Evolutionary conservation across 805 yeast species (phyloP).

Genomic region (Yamadazyma insecticola): DNA sequence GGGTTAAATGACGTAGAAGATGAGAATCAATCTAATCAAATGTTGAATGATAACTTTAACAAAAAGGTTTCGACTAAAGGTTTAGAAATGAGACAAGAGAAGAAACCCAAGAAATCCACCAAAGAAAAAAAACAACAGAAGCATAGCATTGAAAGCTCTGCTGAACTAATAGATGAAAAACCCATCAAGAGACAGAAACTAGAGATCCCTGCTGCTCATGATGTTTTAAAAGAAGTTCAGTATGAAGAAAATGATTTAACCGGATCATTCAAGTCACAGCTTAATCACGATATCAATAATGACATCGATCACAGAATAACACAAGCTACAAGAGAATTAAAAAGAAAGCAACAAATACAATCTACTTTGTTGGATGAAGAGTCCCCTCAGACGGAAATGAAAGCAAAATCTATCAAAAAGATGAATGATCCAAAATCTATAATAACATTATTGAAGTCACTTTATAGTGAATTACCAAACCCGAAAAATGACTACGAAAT

Average conservation of each 20-base stretch:
- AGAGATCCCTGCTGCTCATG: conserved; percentile 9
- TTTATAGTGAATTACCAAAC: conserved; percentile 27
- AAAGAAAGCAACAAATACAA: conserved; percentile 21
- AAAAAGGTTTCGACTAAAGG: conserved; percentile 42
- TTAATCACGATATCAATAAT: conserved; percentile 6
- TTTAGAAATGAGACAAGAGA: conserved; percentile 28
- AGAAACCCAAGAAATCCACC: conserved; percentile 9
- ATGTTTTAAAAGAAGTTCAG: neutral
- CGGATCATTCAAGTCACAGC: conserved; percentile 7
- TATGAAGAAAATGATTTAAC: conserved; percentile 10
- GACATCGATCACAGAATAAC: conserved; percentile 31
- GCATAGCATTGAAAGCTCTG: conserved; percentile 20
- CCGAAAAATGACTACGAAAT: conserved; percentile 34
- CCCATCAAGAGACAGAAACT: conserved; percentile 7
- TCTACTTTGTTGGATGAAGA: conserved; percentile 26
- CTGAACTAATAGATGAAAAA: too few relatives aligned
- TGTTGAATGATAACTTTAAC: conserved; percentile 40
- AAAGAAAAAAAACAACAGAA: conserved; percentile 11
- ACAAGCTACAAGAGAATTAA: conserved; percentile 28
- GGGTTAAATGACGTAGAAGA: conserved; percentile 66
- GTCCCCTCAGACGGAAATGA: neutral
- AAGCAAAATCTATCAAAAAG: conserved; percentile 2
- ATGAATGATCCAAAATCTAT: conserved; percentile 10
- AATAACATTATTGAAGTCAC: conserved; percentile 7
- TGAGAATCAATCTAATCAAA: conserved; percentile 50